Percentiles rank a stretch among this genome's conserved stretches.
These are phyloP conservation scores for Clonostachys chloroleuca DNA, from an alignment of 2,329 filamentous ascomycete species.

Conservation along the genomic window DNA sequence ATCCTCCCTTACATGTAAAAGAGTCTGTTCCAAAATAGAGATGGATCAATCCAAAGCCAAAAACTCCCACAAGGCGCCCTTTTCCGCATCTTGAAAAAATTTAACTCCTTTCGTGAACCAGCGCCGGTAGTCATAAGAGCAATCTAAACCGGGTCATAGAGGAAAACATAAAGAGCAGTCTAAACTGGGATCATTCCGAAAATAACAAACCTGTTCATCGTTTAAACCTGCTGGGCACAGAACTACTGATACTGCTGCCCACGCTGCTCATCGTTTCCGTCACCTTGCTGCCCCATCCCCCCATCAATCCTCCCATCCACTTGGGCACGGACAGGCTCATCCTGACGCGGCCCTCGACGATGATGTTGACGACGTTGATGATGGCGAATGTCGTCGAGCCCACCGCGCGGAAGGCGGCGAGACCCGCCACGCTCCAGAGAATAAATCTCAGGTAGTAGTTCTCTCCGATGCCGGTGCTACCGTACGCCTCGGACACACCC, in stretches of 20 bases:
- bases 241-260: slow-evolving; percentile 32
- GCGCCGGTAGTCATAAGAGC: too few species aligned
- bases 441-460: slow-evolving; percentile 94
- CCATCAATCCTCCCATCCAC: slow-evolving; percentile 38
- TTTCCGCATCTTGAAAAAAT: slow-evolving; percentile 1
- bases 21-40: neutral
- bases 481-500: slow-evolving; percentile 85
- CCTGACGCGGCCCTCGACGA: slow-evolving; percentile 79
- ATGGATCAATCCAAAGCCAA: slow-evolving; percentile 2
- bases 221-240: slow-evolving; percentile 8
- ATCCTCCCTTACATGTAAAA: slow-evolving; percentile 3
- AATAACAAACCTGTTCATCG: neutral
- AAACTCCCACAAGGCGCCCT: neutral
- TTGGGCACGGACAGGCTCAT: slow-evolving; percentile 50
- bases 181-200: too few species aligned
- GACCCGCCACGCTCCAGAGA: slow-evolving; percentile 81
- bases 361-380: slow-evolving; percentile 76
- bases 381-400: slow-evolving; percentile 78
- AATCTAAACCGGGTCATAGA: too few species aligned
- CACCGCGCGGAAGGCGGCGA: slow-evolving; percentile 85
- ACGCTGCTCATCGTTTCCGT: slow-evolving; percentile 46
- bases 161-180: too few species aligned
- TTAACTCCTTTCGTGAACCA: slow-evolving; percentile 2
- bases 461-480: slow-evolving; percentile 61
- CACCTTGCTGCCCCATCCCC: slow-evolving; percentile 35